Base-by-base conservation (phyloP, 2,329 filamentous ascomycete species). In the Celoporthe dispersa region DNA sequence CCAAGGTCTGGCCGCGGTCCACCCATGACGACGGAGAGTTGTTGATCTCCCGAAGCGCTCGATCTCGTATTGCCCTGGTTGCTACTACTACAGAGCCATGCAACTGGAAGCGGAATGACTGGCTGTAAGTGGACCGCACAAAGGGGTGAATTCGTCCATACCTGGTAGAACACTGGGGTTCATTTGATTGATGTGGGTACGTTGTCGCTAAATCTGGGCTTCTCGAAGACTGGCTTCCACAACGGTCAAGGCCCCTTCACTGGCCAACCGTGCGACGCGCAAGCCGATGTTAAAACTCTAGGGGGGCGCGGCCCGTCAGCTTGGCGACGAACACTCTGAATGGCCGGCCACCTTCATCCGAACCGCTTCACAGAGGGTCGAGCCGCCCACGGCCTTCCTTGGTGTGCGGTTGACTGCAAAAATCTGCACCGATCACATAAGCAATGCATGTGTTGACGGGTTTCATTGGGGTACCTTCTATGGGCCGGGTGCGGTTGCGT, bases 11-110 rank as follows among this genome's bases (percentile, higher is more conserved):
- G 53, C 64, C 64, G 12, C 28, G 41, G 41, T 31, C 62, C 41
- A 44, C 39, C 25, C 62, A 51, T 33, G 25, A 44, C 35, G 35
- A 39, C 48, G 53, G 65, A 57, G 31, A 37, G 31, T 66, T 71
- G 70, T 65, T 71, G 70, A 71, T 71, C 68, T 70, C 70, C 67
- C 70, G 70, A 31, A 53, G 64, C 64, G 64, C 61, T 41, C 68
- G 64, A 70, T 71, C 70, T 71, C 70, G 70, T 71, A 71, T 71
- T 61, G n/a, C 39, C 60, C 39, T 28, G 60, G 44, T 63, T 44
- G 37, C 65, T 6, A 25, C 19, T 44, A n/a, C 65, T 6, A 25
- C 19, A 44, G 37, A 12, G 22, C 53, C 60, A 67, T 44, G 61
- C 55, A 63, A 5, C 60, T 33, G 41, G 64, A 41, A n/a, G 51